Evolutionary conservation across 2,329 filamentous ascomycete genomes (phyloP).

Genomic region (Cladobotryum protrusum): DNA sequence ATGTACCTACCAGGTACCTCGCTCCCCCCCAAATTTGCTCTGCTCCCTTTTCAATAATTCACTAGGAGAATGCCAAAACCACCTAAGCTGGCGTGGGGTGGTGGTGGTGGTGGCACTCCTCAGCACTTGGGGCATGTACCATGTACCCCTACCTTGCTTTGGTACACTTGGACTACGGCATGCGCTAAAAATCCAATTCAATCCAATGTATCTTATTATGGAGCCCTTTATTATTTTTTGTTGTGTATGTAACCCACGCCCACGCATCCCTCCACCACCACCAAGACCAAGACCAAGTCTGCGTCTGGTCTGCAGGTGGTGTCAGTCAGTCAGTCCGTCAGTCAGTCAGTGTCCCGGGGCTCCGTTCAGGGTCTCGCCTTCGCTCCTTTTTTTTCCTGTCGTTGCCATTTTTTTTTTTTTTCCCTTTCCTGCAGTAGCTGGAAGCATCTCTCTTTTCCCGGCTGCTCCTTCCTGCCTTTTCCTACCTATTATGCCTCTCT

Average conservation of each 20-base stretch:
- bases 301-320: slow-evolving; percentile 1
- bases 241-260: neutral
- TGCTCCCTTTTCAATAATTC: too few relatives aligned
- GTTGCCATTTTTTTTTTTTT: slow-evolving; percentile 5
- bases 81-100: too few relatives aligned
- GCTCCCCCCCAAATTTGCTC: too few relatives aligned
- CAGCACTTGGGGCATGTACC: too few relatives aligned
- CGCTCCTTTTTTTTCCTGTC: slow-evolving; percentile 10
- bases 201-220: too few relatives aligned
- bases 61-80: too few relatives aligned
- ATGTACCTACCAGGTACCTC: too few relatives aligned
- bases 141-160: too few relatives aligned
- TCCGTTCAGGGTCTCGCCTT: slow-evolving; percentile 12
- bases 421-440: slow-evolving; percentile 8
- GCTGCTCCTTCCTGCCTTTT: slow-evolving; percentile 7
- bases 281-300: neutral
- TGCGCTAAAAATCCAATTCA: too few relatives aligned
- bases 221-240: too few relatives aligned
- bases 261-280: neutral
- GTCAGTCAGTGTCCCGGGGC: neutral
- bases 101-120: too few relatives aligned
- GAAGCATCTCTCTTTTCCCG: slow-evolving; percentile 9
- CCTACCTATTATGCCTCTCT: neutral
- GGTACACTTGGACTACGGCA: too few relatives aligned
- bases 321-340: neutral